Conservation (phyloP, 2,329 filamentous ascomycete species). For the Penicillium sp. region DNA sequence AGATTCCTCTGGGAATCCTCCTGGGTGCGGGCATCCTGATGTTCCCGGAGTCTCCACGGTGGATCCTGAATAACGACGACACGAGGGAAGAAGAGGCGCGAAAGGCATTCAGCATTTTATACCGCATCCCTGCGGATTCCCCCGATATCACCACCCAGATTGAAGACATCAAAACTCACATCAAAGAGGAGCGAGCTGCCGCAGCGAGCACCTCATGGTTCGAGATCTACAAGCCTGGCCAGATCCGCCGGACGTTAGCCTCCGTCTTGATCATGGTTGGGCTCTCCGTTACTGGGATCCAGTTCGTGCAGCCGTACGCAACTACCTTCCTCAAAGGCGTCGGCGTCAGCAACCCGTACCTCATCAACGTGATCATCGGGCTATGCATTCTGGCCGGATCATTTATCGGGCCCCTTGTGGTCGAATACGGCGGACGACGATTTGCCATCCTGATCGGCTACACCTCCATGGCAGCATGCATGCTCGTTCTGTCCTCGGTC, state of each 20-base stretch:
- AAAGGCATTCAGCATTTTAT: conserved; percentile 21
- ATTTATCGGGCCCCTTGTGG: conserved; percentile 15
- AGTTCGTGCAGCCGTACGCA: conserved; percentile 21
- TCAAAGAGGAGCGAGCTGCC: conserved; percentile 21
- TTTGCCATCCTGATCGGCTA: conserved; percentile 23
- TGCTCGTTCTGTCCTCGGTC: conserved; percentile 23
- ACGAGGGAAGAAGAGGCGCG: conserved; percentile 22
- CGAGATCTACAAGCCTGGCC: conserved; percentile 24
- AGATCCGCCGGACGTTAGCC: conserved; percentile 23
- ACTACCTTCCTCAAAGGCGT: conserved; percentile 21
- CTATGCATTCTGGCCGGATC: conserved; percentile 21
- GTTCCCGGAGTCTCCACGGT: conserved; percentile 29
- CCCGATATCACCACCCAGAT: conserved; percentile 24
- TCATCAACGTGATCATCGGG: conserved; percentile 23
- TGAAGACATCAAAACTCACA: conserved; percentile 23
- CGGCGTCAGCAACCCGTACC: conserved; percentile 23
- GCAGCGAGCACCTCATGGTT: conserved; percentile 15
- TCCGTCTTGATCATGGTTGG: conserved; percentile 28
- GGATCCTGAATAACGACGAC: conserved; percentile 20
- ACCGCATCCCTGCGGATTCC: conserved; percentile 20
- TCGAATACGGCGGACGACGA: conserved; percentile 26
- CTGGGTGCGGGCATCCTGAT: conserved; percentile 25
- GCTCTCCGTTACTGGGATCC: conserved; percentile 26
- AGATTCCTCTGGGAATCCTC: conserved; percentile 28
- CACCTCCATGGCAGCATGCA: conserved; percentile 22